These are phyloP conservation scores for Truncatella angustata DNA, from an alignment of 2,329 filamentous ascomycete species.

Conservation along the genomic window DNA sequence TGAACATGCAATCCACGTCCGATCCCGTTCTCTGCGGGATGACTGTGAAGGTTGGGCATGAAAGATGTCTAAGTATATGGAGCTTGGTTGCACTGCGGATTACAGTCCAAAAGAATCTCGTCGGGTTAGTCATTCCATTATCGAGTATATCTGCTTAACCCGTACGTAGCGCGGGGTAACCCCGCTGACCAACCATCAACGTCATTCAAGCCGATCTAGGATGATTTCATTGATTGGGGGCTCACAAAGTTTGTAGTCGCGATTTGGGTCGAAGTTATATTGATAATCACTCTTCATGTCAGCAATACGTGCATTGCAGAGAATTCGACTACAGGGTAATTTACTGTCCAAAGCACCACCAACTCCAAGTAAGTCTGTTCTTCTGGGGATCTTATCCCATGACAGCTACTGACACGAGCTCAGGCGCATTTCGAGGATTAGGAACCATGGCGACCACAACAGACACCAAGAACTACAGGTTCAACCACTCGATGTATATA, in stretches of 20 bases:
- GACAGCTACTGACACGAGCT: neutral
- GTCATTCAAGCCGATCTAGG: neutral
- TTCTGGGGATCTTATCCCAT: neutral
- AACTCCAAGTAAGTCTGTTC: slow-evolving; percentile 13
- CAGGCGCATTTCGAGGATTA: slow-evolving; percentile 24
- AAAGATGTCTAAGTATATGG: no score
- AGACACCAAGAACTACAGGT: slow-evolving; percentile 74
- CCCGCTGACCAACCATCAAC: neutral
- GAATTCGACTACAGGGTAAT: slow-evolving; percentile 25
- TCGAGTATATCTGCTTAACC: neutral
- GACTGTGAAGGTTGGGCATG: no score
- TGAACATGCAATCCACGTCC: no score
- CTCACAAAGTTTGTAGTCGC: neutral
- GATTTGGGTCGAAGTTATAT: neutral
- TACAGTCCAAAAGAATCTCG: no score
- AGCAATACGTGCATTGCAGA: slow-evolving; percentile 24
- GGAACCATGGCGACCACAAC: slow-evolving; percentile 67
- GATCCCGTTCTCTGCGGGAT: no score
- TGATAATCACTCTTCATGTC: slow-evolving; percentile 23
- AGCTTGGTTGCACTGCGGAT: no score
- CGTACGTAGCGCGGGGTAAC: slow-evolving; percentile 7
- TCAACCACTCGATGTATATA: slow-evolving; percentile 81
- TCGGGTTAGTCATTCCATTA: neutral
- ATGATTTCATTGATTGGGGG: neutral
- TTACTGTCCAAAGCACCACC: slow-evolving; percentile 21